Conservation (phyloP, 169 alveolate genomes). For the Plasmodium gallinaceum region DNA sequence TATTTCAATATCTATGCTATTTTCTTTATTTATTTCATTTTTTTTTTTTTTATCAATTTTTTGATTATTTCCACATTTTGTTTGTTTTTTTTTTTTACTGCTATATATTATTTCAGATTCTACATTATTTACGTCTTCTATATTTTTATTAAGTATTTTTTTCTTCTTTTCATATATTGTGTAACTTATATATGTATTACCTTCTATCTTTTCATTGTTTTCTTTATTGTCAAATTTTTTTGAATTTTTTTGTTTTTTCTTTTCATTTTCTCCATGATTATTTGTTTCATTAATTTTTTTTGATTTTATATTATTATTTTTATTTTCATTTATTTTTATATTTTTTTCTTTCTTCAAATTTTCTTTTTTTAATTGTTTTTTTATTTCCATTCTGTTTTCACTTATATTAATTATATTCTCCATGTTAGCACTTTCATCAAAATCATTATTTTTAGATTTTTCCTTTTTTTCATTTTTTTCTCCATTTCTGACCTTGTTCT, state of each 20-base stretch:
- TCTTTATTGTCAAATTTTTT: background rate
- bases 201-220: background rate
- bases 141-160: too few species aligned
- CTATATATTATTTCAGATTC: too few species aligned
- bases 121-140: too few species aligned
- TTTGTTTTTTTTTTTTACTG: too few species aligned
- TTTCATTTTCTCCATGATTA: background rate
- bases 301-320: background rate
- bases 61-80: too few species aligned
- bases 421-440: background rate
- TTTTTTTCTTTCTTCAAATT: background rate
- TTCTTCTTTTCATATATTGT: too few species aligned
- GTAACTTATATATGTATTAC: too few species aligned
- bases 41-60: background rate
- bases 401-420: background rate
- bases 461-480: constrained; percentile 15
- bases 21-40: constrained; percentile 6
- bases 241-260: background rate
- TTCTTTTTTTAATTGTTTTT: background rate
- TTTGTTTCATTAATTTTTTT: background rate
- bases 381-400: background rate
- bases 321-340: background rate
- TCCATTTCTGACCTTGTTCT: constrained; percentile 6
- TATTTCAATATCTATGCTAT: background rate
- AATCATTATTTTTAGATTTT: constrained; percentile 1